Base-by-base conservation (phyloP, 352 stramenopile species). In the Phytophthora cryptogea region DNA sequence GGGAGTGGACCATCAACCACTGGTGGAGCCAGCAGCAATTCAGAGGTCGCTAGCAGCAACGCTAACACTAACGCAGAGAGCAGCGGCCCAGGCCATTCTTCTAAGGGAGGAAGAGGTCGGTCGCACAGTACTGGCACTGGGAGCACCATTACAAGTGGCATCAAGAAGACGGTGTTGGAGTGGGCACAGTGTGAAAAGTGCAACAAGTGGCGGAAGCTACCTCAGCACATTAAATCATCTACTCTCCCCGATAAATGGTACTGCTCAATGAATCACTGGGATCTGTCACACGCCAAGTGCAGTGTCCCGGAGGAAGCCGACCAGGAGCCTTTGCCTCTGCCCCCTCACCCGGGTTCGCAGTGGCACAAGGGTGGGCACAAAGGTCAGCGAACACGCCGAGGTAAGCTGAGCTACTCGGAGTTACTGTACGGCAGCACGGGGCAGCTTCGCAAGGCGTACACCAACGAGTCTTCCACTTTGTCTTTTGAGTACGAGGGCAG, bases 101-200 rank as follows among this genome's bases (percentile, higher is more conserved):
- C 54, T 5, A 72, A 63, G 62, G 66, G 66, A 54, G 53, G 57
- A 11, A 53, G 63, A 66, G 67, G 63, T 17, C 57, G 58, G 8
- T 28, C 27, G 4, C 48, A 59, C 9, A 59, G 41, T 33, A 36
- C 17, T 17, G 45, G 51, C 23, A 59, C 33, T 16, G 33, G 33
- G n/a, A 39, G 27, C 9, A 50, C 23, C 5, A 64, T 30, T 14
- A 39, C 49, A 3, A 74, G 30, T 56, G 55, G 64, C 10, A 61
- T 89, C 49, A 90, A 91, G 64, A 92, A 88, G 55, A 86, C 82
- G 4, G 83, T 95, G 32, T 56, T 93, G n/a, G 83, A 95, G 70
- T 99, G 96, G 96, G 96, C 97, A 0, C 89, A 98, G 66, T 99
- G 96, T 71, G 96, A 99, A 54, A 89, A 89, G 51, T 99, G 96